These are phyloP conservation scores for Eucalyptus virginea DNA, from an alignment of 345 rosid species.

Conservation along the genomic window DNA sequence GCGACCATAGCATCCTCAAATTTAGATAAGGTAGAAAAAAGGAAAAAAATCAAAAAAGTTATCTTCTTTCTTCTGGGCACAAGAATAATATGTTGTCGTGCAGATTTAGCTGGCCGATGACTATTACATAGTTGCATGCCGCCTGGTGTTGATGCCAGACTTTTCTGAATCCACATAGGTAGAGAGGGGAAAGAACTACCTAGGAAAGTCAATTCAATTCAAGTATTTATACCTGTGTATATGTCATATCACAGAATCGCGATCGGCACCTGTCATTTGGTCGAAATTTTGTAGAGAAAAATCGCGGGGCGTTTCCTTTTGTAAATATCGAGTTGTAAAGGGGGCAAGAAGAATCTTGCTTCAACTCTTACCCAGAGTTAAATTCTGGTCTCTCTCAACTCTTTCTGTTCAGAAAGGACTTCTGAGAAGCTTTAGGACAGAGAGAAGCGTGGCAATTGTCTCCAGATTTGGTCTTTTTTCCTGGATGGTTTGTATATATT, in stretches of 20 bases:
- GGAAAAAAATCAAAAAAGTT: not conserved
- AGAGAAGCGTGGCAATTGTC: not conserved
- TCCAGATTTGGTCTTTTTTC: not conserved
- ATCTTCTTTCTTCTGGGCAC: not conserved
- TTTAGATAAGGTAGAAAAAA: not conserved
- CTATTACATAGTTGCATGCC: not conserved
- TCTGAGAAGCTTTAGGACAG: not conserved
- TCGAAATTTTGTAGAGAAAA: conserved; percentile 35
- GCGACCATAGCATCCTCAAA: not conserved
- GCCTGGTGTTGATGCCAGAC: not conserved
- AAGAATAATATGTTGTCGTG: not conserved
- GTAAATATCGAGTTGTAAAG: conserved; percentile 53
- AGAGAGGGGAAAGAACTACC: not conserved
- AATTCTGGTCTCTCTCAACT: not conserved
- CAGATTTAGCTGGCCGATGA: not conserved
- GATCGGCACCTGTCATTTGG: not conserved
- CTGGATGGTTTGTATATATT: not conserved
- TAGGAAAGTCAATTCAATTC: not conserved
- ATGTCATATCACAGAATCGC: not conserved
- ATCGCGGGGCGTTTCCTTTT: conserved; percentile 21
- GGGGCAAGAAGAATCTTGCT: not conserved
- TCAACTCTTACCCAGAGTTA: not conserved
- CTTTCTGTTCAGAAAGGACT: not conserved
- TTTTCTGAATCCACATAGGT: not conserved
- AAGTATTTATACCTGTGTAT: not conserved